phyloP scores from a whole-genome alignment of 352 stramenopile species.

The Phytophthora crassamura region DNA sequence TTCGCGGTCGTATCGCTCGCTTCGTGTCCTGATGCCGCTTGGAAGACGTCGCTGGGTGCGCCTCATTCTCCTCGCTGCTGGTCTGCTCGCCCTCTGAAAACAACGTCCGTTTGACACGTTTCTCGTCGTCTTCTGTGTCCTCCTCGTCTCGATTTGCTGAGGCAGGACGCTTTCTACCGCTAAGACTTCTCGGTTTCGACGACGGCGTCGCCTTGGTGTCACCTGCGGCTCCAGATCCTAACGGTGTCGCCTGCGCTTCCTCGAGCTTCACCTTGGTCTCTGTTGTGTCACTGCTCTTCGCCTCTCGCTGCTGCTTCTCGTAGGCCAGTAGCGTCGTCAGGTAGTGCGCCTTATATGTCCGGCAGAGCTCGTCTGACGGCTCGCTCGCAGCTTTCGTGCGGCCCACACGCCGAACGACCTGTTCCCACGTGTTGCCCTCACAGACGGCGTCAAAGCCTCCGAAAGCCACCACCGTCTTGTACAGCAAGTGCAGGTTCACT shows the following conservation, averaged over 20 bases:
- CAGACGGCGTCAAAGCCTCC: constrained; percentile 64
- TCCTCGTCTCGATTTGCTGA: constrained; percentile 16
- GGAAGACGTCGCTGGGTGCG: constrained; percentile 1
- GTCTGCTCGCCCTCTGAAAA: constrained; percentile 65
- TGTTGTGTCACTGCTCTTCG: constrained; percentile 8
- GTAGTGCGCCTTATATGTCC: constrained; percentile 64
- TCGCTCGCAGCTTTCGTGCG: constrained; percentile 58
- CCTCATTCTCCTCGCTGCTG: constrained; percentile 70
- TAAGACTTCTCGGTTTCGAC: constrained; percentile 58
- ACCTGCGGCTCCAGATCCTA: constrained; percentile 1
- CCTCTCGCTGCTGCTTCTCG: constrained; percentile 46
- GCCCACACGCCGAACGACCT: constrained; percentile 70
- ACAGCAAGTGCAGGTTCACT: constrained; percentile 73
- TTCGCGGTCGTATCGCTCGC: constrained; percentile 5
- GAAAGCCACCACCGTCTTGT: constrained; percentile 63
- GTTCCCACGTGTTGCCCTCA: constrained; percentile 42
- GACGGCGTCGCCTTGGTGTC: constrained; percentile 47
- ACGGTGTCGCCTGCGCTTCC: constrained; percentile 25
- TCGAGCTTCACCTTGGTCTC: constrained; percentile 20
- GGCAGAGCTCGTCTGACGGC: constrained; percentile 55
- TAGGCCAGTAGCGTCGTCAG: constrained; percentile 57
- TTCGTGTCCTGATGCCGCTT: constrained; percentile 10
- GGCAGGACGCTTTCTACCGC: constrained; percentile 42
- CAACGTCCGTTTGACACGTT: constrained; percentile 68
- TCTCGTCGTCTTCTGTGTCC: constrained; percentile 15